Evolutionary conservation across 495 filamentous ascomycete species (phyloP), one percentile per base, ranked within the genome.

Genomic region (Penicillium subrubescens): DNA sequence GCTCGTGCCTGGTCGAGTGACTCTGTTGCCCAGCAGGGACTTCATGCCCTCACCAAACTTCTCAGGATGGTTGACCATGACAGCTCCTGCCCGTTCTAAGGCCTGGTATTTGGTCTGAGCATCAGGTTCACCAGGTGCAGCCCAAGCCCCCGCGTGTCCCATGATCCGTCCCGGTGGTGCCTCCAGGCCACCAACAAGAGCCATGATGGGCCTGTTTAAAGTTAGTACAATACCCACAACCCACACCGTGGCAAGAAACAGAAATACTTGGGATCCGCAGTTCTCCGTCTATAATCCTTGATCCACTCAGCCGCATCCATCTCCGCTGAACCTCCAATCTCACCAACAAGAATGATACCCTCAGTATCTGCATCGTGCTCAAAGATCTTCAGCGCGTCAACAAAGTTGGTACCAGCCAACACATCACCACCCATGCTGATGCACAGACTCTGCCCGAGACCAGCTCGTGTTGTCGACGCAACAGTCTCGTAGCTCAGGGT

Each of bases 361-460:
- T 92, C 84, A 0, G 93, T 97, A 61, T 91, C 86, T 31, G 84
- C 74, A 65, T 97, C 91, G 44, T 90, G 72, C 63, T 91, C 84
- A 52, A 97, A 88, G 21, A 93, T 81, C 54, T 82, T 82, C 57
- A 97, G 72, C 2, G 86, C 93, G 63, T 96, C 93, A 4, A 88
- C 86, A 60, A 97, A 87, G 50, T 89, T 89, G 2, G 92, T 97
- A 0, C 93, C 93, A 0, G 91, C 90, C 43, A 94, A 73, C 27
- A 92, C 86, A 77, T 97, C 93, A 1, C 93, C 94, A 3, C 93
- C 93, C 81, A 97, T 90, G 19, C 93, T 92, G 50, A 97, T 91
- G 59, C 90, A 92, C 12, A 94, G 79, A 71, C 89, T 94, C 75
- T 97, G 93, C 0, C 93, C 93, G 15, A 97, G 80, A 5, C 92